Percentiles rank a stretch among this genome's conserved stretches.
phyloP scores from a whole-genome alignment of 768 basidiomycete species.

The Russula foetens region DNA sequence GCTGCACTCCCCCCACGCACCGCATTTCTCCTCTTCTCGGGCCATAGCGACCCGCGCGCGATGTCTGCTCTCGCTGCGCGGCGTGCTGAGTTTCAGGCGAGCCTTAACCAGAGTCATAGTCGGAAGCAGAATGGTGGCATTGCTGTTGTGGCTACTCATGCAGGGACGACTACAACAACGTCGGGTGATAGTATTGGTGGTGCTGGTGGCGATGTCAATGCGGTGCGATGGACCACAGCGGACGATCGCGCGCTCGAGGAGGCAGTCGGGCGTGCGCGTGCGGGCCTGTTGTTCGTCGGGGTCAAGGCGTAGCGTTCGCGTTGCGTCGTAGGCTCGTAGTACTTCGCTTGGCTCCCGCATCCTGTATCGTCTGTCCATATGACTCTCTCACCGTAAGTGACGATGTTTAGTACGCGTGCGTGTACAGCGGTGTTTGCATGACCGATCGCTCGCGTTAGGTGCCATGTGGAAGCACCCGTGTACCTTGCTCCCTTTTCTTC shows the following conservation, averaged over 20 bases:
- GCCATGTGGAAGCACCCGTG: too few relatives aligned
- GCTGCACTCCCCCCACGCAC: constrained; percentile 66
- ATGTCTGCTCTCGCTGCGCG: constrained; percentile 51
- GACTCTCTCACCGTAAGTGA: too few relatives aligned
- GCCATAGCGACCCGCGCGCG: constrained; percentile 77
- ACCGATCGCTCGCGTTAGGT: too few relatives aligned
- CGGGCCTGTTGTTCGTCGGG: constrained; percentile 78
- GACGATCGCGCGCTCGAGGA: constrained; percentile 77
- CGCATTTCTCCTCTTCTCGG: constrained; percentile 78
- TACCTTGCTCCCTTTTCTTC: too few relatives aligned
- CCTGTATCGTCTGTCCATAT: too few relatives aligned
- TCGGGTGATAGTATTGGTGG: constrained; percentile 32
- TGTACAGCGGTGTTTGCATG: too few relatives aligned
- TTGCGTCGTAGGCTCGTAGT: too few relatives aligned
- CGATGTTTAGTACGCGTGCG: too few relatives aligned
- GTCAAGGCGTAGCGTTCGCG: constrained; percentile 33
- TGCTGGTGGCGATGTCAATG: constrained; percentile 15
- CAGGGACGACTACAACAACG: constrained; percentile 50
- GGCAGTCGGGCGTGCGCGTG: constrained; percentile 68
- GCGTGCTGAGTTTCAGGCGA: constrained; percentile 22
- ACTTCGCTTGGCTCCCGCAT: too few relatives aligned
- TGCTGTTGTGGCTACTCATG: constrained; percentile 19
- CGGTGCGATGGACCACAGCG: constrained; percentile 58
- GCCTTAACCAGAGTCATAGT: constrained; percentile 44
- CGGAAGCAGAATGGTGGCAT: constrained; percentile 52